Conservation (phyloP, 2,329 filamentous ascomycete genomes). For the Fusarium nygamai region DNA sequence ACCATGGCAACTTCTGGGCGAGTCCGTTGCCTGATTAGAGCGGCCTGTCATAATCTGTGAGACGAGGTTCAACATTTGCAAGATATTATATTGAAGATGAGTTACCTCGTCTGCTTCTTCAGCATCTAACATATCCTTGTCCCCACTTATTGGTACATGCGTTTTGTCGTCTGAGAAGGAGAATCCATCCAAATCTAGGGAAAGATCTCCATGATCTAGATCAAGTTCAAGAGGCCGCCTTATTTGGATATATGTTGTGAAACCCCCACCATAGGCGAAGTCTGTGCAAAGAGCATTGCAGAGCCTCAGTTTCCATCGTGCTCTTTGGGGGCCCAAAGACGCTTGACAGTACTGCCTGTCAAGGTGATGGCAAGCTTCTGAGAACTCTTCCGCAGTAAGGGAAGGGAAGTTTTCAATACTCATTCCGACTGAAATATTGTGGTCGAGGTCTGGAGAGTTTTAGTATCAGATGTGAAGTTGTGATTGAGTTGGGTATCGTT, state of each 20-base stretch:
- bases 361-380: constrained; percentile 70
- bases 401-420: constrained; percentile 68
- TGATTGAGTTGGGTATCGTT: constrained; percentile 17
- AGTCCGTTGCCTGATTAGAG: constrained; percentile 47
- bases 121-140: constrained; percentile 59
- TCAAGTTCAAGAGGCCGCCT: constrained; percentile 60
- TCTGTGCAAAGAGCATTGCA: constrained; percentile 61
- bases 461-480: neutral
- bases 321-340: constrained; percentile 64
- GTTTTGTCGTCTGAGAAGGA: constrained; percentile 50
- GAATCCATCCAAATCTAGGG: constrained; percentile 57
- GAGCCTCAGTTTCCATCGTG: constrained; percentile 64
- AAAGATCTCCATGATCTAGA: constrained; percentile 57
- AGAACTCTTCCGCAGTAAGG: constrained; percentile 70
- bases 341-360: constrained; percentile 68
- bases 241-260: constrained; percentile 66
- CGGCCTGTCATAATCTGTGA: constrained; percentile 51
- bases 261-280: constrained; percentile 54
- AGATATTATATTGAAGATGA: constrained; percentile 13
- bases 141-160: constrained; percentile 44
- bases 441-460: neutral
- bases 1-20: constrained; percentile 58
- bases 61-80: constrained; percentile 13
- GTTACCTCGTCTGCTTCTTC: constrained; percentile 64
- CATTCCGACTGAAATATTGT: constrained; percentile 38